Percentiles rank a stretch among this genome's conserved stretches.
Conservation (phyloP, 2,329 filamentous ascomycete genomes). For the Aspergillus pseudotamarii region DNA sequence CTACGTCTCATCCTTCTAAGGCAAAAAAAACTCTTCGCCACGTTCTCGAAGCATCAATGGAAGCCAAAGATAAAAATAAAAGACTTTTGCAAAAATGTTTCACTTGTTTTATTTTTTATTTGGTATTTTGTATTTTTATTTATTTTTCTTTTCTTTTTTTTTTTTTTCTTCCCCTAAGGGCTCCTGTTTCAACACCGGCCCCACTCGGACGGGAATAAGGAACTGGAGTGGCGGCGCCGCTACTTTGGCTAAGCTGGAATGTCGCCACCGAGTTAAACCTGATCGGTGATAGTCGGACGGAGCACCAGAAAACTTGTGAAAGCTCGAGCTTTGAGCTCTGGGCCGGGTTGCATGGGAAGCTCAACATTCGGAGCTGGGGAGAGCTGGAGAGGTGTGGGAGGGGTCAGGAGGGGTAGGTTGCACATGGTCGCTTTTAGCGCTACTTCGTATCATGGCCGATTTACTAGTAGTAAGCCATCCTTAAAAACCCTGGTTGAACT, state of each 20-base stretch:
- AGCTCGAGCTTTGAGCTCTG: constrained; percentile 23
- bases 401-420: constrained; percentile 9
- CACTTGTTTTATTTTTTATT: constrained; percentile 3
- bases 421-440: constrained; percentile 12
- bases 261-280: constrained; percentile 17
- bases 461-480: not conserved
- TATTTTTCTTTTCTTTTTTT: not conserved
- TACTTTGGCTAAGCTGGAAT: constrained; percentile 18
- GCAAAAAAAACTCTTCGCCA: not conserved
- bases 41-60: constrained; percentile 2
- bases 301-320: constrained; percentile 9
- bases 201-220: constrained; percentile 26
- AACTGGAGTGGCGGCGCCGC: constrained; percentile 24
- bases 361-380: constrained; percentile 22
- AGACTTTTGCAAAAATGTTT: too few relatives aligned
- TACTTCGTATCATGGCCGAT: not conserved
- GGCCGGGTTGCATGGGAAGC: constrained; percentile 20
- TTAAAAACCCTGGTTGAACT: not conserved
- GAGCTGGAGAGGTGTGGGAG: constrained; percentile 16
- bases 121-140: not conserved
- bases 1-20: not conserved
- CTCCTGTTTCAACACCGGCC: constrained; percentile 20
- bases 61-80: not conserved
- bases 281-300: constrained; percentile 6
- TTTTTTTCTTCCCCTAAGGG: constrained; percentile 1